phyloP scores from a whole-genome alignment of 345 rosid species.

The Eucalyptus brandiana region DNA sequence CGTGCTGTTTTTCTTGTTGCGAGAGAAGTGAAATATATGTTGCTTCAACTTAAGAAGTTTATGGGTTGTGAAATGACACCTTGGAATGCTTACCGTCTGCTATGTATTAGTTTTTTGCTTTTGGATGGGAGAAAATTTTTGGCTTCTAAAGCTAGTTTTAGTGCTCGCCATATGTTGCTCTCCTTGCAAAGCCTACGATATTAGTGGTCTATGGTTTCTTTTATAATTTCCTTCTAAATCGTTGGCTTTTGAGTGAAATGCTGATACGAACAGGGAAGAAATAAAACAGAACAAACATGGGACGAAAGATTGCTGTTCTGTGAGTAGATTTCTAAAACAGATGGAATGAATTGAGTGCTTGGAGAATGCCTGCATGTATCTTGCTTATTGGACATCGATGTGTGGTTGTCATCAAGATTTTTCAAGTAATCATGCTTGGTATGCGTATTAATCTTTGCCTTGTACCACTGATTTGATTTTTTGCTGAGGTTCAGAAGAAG shows the following conservation, averaged over 20 bases:
- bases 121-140: neutral
- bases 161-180: neutral
- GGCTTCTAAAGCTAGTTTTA: neutral
- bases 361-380: neutral
- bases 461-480: neutral
- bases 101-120: neutral
- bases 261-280: neutral
- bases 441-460: neutral
- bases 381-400: neutral
- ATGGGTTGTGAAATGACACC: neutral
- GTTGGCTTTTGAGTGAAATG: neutral
- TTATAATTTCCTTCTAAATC: neutral
- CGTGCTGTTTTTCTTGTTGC: neutral
- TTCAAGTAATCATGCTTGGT: neutral
- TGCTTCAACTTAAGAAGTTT: neutral
- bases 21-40: neutral
- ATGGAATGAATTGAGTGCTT: neutral
- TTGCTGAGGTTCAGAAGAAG: constrained; percentile 40
- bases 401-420: neutral
- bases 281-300: neutral
- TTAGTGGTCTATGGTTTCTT: neutral
- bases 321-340: neutral
- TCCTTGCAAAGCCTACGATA: neutral
- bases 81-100: neutral
- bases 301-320: neutral